Evolutionary conservation across 2,329 filamentous ascomycete genomes (phyloP).

Genomic region (Arthrobotrys pseudoclavata): DNA sequence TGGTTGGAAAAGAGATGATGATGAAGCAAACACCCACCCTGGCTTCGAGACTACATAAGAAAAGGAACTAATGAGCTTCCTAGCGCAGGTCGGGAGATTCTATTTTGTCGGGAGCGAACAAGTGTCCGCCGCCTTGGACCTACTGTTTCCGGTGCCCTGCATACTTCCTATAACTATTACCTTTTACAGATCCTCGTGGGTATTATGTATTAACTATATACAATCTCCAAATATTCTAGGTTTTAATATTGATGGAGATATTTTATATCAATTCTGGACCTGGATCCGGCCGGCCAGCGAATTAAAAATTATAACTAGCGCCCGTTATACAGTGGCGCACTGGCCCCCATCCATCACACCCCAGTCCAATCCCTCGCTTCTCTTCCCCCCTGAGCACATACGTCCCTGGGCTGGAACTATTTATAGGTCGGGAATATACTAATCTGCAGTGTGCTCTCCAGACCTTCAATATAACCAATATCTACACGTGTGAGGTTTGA

Average conservation of each 20-base stretch:
- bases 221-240: too few relatives aligned
- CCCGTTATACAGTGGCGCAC: conserved; percentile 15
- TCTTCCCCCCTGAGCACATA: conserved; percentile 2
- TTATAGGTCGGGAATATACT: not conserved
- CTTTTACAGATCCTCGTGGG: too few relatives aligned
- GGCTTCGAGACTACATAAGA: not conserved
- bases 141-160: conserved; percentile 38
- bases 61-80: conserved; percentile 2
- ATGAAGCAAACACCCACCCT: conserved; percentile 1
- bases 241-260: not conserved
- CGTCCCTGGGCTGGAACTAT: not conserved
- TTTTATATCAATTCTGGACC: not conserved
- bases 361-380: not conserved
- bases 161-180: not conserved
- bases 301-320: conserved; percentile 49
- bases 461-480: too few relatives aligned
- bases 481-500: too few relatives aligned
- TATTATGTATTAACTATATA: not conserved
- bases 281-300: conserved; percentile 16
- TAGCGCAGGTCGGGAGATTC: conserved; percentile 1
- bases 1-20: not conserved
- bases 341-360: not conserved
- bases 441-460: too few relatives aligned
- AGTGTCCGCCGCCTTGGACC: conserved; percentile 54
- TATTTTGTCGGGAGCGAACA: conserved; percentile 21